Evolutionary conservation across 1,284 basidiomycete species (phyloP).

Genomic region (Moniliophthora roreri): DNA sequence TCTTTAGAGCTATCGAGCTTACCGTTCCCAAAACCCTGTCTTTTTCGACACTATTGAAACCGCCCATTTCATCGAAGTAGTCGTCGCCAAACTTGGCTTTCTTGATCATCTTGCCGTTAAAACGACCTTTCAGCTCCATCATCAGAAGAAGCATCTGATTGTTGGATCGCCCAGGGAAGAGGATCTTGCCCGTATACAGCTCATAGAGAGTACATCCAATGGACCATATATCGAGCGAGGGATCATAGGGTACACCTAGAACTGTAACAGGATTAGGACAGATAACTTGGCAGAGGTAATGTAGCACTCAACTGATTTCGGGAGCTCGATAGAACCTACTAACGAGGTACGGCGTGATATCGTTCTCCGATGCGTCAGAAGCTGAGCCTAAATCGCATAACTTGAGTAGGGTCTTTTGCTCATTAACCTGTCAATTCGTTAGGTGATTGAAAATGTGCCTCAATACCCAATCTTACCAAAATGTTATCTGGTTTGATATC

Average conservation of each 20-base stretch:
- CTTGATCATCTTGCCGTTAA: constrained; percentile 93
- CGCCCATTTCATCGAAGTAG: constrained; percentile 93
- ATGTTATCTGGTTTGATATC: constrained; percentile 99
- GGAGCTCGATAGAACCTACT: constrained; percentile 98
- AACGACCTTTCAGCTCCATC: constrained; percentile 96
- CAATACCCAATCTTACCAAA: constrained; percentile 63
- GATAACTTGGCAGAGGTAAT: constrained; percentile 7
- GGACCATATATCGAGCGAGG: constrained; percentile 95
- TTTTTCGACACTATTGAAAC: constrained; percentile 78
- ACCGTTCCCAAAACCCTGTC: constrained; percentile 84
- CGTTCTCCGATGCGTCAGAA: constrained; percentile 90
- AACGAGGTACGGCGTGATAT: constrained; percentile 98
- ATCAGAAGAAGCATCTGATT: constrained; percentile 97
- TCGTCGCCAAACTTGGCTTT: constrained; percentile 89
- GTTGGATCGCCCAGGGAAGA: constrained; percentile 95
- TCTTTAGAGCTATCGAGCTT: constrained; percentile 32
- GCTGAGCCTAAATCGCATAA: constrained; percentile 97
- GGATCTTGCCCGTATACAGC: constrained; percentile 97
- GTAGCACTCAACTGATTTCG: constrained; percentile 83
- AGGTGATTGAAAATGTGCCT: no score
- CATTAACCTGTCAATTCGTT: constrained; percentile 71
- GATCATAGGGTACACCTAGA: constrained; percentile 93
- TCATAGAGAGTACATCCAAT: constrained; percentile 98
- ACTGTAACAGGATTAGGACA: constrained; percentile 48
- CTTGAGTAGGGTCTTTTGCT: constrained; percentile 92